Base-by-base conservation (phyloP, 129 eudicot genomes). In the sunflower (Helianthus annuus) region DNA sequence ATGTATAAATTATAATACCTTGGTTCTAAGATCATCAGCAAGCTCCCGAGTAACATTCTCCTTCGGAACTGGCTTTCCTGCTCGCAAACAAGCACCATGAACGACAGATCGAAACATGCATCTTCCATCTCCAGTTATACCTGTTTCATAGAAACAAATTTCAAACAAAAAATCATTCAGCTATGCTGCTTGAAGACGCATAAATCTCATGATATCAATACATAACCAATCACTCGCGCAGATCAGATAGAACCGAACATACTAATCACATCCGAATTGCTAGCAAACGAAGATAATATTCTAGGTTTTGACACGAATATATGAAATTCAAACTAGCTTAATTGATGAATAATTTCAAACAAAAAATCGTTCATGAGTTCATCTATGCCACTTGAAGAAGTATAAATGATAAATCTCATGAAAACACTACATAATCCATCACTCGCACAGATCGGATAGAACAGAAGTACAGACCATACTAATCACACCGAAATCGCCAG, bases 91-190 rank as follows among this genome's bases (percentile, higher is more conserved):
- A 29, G 96, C 91, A 69, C 97, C 94, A 67, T 86, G 94, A 15
- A 83, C 97, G 62, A 92, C 89, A 3, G 97, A 90, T 4, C 96
- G 86, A 70, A 92, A 92, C 84, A 92, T 75, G 75, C 97, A 92
- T 74, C 97, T 87, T 53, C 97, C 96, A 61, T 92, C 97, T 54
- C 95, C 97, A 51, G 87, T 87, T 79, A 92, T 84, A 44, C 97
- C 97, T 89, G 81, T 46, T 46, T 54, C 38, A 58, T 42, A 46
- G 17, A 24, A 69, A 17, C 2, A 10, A 12, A 70, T 69, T 48
- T 44, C 65, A 64, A 70, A 42, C 72, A 24, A 42, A 42, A 44
- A 66, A 64, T 53, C 17, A 24, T 62, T 72, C 77, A 38, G 48
- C 34, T 36, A 48, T 29, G 3, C 14, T 10, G 49, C 48, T 52